Evolutionary conservation across 345 rosid genomes (phyloP), one percentile per base, ranked within the genome.

Genomic region (Stellera chamaejasme): DNA sequence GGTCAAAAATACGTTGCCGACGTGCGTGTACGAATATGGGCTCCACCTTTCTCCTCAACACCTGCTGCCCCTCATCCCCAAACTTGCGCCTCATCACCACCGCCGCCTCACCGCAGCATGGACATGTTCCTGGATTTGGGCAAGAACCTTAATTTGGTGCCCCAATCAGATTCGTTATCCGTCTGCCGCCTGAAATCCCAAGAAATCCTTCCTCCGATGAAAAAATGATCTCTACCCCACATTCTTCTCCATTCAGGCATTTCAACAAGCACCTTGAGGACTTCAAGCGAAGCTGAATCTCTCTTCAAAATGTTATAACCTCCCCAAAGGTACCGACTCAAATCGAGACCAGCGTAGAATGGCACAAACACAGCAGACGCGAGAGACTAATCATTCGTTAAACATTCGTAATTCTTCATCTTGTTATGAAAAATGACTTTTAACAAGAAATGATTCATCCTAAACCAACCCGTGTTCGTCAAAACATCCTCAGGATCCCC

Each of bases 111-210:
- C n/a, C n/a, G n/a, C 61, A 84, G 52, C 82, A 84, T 77, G 3
- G 90, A 76, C 78, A 84, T 78, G 75, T 84, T 84, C 27, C 48
- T 57, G 0, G 87, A 75, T 48, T 81, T 75, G 0, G 87, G 85
- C 59, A 84, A 73, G 69, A 78, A 79, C 78, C 85, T 79, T 9
- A 84, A 71, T 60, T 84, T 84, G 57, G 79, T 81, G 14, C 90
- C 90, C 90, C 87, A 84, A 51, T 84, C 75, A 0, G 87, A 60
- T 9, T 74, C 83, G 9, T 77, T 71, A 54, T 81, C 83, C 0
- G 77, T 60, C 55, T 81, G 76, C 68, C 90, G 70, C 57, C 87
- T 67, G 55, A 84, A 81, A 71, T 84, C 90, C 90, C 90, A 84
- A 53, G 90, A 64, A 15, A 84, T 84, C 73, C 90, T 75, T 28